Evolutionary conservation across 768 basidiomycete genomes (phyloP).

Genomic region (Tulasnella sp.): DNA sequence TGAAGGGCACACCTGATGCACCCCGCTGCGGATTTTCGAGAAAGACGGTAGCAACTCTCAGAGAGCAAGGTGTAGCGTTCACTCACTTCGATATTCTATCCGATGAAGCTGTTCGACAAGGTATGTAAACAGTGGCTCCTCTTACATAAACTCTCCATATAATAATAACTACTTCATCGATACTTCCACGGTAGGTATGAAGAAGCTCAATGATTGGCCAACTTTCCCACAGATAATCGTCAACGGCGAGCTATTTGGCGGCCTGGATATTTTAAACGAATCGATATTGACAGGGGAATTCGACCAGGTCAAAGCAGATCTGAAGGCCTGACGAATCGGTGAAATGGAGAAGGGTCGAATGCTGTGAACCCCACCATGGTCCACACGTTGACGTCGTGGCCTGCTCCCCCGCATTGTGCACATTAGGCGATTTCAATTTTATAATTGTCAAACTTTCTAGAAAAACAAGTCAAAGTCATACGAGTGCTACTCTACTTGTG

Average conservation of each 20-base stretch:
- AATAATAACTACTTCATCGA: background rate
- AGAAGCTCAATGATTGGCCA: slow-evolving; percentile 76
- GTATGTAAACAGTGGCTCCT: too few species aligned
- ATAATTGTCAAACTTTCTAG: too few species aligned
- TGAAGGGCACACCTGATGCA: slow-evolving; percentile 70
- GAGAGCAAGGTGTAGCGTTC: slow-evolving; percentile 51
- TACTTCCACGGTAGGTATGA: slow-evolving; percentile 30
- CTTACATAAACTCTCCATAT: background rate
- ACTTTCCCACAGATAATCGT: slow-evolving; percentile 79
- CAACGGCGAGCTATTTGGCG: slow-evolving; percentile 88
- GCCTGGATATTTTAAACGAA: slow-evolving; percentile 83
- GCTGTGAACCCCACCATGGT: too few species aligned
- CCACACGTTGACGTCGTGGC: too few species aligned
- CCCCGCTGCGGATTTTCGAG: slow-evolving; percentile 81
- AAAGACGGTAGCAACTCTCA: slow-evolving; percentile 54
- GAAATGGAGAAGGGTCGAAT: too few species aligned
- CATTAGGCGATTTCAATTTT: too few species aligned
- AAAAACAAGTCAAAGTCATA: too few species aligned
- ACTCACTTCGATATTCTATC: slow-evolving; percentile 69
- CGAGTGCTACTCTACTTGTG: too few species aligned
- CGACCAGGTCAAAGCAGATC: slow-evolving; percentile 27
- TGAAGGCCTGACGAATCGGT: slow-evolving; percentile 7
- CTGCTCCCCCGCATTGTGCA: too few species aligned
- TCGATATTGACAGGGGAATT: slow-evolving; percentile 76
- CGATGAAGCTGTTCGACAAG: slow-evolving; percentile 72